These are phyloP conservation scores for Dendrobium chrysotoxum DNA, from an alignment of 106 monocot genomes.

Conservation along the genomic window DNA sequence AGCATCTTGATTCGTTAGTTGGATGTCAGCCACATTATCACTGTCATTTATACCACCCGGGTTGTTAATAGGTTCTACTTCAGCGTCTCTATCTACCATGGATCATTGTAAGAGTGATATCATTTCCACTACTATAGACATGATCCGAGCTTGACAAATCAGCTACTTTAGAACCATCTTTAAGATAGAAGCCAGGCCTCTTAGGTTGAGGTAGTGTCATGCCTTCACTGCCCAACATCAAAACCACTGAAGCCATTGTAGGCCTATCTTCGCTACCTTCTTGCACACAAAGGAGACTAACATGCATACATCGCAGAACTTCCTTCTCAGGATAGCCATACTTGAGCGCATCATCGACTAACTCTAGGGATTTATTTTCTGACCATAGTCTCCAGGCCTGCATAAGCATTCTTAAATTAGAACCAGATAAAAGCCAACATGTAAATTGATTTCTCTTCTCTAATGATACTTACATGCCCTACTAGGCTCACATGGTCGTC, in stretches of 20 bases:
- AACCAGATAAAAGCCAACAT: not conserved
- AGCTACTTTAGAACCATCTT: not conserved
- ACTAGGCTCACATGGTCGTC: not conserved
- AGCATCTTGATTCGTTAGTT: too few species aligned
- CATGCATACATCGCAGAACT: constrained; percentile 26
- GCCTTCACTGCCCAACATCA: constrained; percentile 31
- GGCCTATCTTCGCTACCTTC: constrained; percentile 33
- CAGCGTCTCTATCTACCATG: constrained; percentile 1
- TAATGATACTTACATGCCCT: constrained; percentile 14
- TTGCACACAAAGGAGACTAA: constrained; percentile 37
- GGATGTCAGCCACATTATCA: too few species aligned
- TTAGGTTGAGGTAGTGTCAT: constrained; percentile 14
- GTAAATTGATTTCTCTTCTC: constrained; percentile 33
- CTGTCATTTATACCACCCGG: too few species aligned
- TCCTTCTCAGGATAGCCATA: constrained; percentile 8
- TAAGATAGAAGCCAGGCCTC: constrained; percentile 3
- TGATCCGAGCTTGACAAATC: not conserved
- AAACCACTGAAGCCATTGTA: constrained; percentile 25
- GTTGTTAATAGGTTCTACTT: too few species aligned
- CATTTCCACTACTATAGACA: not conserved
- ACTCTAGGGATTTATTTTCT: not conserved
- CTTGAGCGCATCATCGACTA: constrained; percentile 9
- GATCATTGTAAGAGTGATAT: not conserved
- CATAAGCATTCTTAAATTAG: not conserved
- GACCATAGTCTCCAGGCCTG: constrained; percentile 14